These are phyloP conservation scores for Ustilaginoidea virens DNA, from an alignment of 2,329 filamentous ascomycete species.

Conservation along the genomic window DNA sequence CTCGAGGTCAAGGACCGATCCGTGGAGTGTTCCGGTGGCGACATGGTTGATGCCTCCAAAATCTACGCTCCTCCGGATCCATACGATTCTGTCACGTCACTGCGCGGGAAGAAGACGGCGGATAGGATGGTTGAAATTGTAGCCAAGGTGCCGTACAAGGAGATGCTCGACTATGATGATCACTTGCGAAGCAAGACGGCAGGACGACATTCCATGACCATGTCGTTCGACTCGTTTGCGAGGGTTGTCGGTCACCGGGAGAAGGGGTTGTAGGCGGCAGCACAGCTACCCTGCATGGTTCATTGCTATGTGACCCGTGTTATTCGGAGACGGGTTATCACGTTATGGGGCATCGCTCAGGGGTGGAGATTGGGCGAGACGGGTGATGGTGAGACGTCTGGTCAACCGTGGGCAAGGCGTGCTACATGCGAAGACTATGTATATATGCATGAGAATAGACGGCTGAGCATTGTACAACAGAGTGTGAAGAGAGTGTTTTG, in stretches of 20 bases:
- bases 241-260: constrained; percentile 38
- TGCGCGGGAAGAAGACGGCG: constrained; percentile 32
- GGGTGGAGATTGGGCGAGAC: no score
- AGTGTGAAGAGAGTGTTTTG: no score
- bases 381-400: no score
- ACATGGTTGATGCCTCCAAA: constrained; percentile 48
- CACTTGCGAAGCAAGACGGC: constrained; percentile 79
- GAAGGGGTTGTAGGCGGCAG: constrained; percentile 26
- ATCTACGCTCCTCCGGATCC: constrained; percentile 86
- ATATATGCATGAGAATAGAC: no score
- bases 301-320: neutral
- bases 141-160: constrained; percentile 80
- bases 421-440: no score
- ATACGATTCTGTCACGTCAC: constrained; percentile 47
- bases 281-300: neutral
- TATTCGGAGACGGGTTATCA: neutral
- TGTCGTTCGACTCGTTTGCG: constrained; percentile 43
- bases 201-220: constrained; percentile 50
- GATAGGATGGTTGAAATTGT: constrained; percentile 49
- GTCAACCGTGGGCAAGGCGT: no score
- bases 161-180: constrained; percentile 91
- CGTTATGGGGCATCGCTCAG: no score
- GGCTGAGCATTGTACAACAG: no score
- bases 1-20: constrained; percentile 50
- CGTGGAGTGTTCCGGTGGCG: constrained; percentile 19